Conservation (phyloP, 768 basidiomycete genomes). For the Hydnomerulius pinastri region DNA sequence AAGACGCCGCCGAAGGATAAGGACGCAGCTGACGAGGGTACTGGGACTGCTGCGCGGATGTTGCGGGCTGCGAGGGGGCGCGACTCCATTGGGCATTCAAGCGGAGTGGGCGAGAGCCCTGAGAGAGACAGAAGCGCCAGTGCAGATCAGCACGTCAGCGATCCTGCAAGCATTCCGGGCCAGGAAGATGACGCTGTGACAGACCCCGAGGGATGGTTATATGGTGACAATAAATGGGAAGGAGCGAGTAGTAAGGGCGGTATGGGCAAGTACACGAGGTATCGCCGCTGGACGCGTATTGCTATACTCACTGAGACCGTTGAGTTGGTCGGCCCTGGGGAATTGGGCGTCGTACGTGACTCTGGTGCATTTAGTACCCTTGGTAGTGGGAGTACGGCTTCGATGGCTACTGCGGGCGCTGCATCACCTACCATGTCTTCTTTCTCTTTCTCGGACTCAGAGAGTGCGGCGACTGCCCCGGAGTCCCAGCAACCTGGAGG, state of each 20-base stretch:
- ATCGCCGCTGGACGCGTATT: slow-evolving; percentile 83
- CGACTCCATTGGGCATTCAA: slow-evolving; percentile 26
- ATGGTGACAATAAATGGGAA: slow-evolving; percentile 97
- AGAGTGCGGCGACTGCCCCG: slow-evolving; percentile 26
- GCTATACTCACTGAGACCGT: slow-evolving; percentile 76
- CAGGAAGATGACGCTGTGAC: slow-evolving; percentile 60
- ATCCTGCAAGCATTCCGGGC: slow-evolving; percentile 30
- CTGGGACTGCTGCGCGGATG: slow-evolving; percentile 42
- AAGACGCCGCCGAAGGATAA: slow-evolving; percentile 54
- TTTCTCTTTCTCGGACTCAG: slow-evolving; percentile 32
- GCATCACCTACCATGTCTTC: slow-evolving; percentile 31
- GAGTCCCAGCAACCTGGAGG: slow-evolving; percentile 16
- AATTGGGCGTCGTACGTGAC: slow-evolving; percentile 31
- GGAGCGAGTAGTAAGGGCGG: slow-evolving; percentile 71
- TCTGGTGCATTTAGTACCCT: slow-evolving; percentile 22
- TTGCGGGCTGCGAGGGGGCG: slow-evolving; percentile 56
- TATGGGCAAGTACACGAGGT: slow-evolving; percentile 90
- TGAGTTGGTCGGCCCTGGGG: slow-evolving; percentile 48
- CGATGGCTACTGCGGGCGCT: slow-evolving; percentile 26
- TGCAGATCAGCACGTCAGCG: slow-evolving; percentile 28
- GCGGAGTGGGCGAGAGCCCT: slow-evolving; percentile 18
- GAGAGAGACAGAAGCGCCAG: slow-evolving; percentile 23
- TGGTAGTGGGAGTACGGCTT: slow-evolving; percentile 13
- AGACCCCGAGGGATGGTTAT: slow-evolving; percentile 90
- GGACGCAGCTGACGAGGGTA: slow-evolving; percentile 45